Percentiles rank a stretch among this genome's conserved stretches.
Conservation (phyloP, 805 yeast genomes). For the Candida pseudofarinosa region DNA sequence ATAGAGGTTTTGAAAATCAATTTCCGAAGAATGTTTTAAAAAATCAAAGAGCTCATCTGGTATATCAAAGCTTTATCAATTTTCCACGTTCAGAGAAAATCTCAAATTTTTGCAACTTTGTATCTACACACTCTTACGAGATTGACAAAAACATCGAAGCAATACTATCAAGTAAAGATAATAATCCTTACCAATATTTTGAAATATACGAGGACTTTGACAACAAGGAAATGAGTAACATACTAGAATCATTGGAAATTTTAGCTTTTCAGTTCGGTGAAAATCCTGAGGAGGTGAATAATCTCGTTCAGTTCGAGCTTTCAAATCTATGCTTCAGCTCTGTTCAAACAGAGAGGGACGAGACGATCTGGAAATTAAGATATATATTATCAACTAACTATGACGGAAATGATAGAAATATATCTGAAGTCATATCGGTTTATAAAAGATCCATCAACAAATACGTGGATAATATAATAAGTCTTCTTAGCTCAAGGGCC, state of each 20-base stretch:
- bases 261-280: background rate
- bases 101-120: background rate
- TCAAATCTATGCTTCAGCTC: constrained; percentile 1
- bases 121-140: background rate
- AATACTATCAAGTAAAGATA: background rate
- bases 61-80: too few species aligned
- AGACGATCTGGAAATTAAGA: constrained; percentile 8
- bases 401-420: constrained; percentile 7
- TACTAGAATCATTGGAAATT: background rate
- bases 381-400: constrained; percentile 12
- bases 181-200: background rate
- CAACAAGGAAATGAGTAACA: background rate
- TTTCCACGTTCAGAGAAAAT: background rate
- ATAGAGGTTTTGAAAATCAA: background rate
- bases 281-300: background rate
- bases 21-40: too few species aligned
- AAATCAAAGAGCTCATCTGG: background rate
- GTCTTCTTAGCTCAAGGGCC: background rate
- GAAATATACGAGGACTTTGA: background rate
- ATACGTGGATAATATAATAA: background rate
- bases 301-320: constrained; percentile 1
- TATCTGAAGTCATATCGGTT: constrained; percentile 5
- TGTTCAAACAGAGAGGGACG: background rate
- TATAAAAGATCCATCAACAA: constrained; percentile 1
- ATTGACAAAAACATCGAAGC: background rate